Base-by-base conservation (phyloP, 2,329 filamentous ascomycete species). In the Aureobasidium sp. region DNA sequence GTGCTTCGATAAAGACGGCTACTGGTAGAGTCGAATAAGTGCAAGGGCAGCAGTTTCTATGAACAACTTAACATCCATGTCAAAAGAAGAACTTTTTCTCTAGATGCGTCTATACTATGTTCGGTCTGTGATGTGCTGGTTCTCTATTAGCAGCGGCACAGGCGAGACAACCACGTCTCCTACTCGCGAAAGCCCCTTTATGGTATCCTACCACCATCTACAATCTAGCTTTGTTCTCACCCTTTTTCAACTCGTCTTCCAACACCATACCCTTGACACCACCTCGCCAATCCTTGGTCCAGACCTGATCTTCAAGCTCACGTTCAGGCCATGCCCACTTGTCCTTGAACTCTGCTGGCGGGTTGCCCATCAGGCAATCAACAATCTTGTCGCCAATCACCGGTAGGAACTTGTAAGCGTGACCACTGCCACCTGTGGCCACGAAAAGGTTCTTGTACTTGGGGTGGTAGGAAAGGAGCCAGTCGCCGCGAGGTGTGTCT, bases 361-460 rank as follows among this genome's bases (percentile, higher is more conserved):
- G 69, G 47, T 76, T 70, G 1, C 77, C 74, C 64, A 79, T 73
- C 8, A 85, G 69, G n/a, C 78, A 77, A 64, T 84, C 78, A 0
- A 81, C 75, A 13, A 86, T 79, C 64, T 76, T 77, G 39, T 79
- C 78, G 1, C 84, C 83, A 65, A 87, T 78, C 3, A 81, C 80
- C 0, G 84, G 84, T 53, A 85, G 68, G 63, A 84, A 86, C 66
- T 86, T 87, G 70, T 86, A 87, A 0, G 77, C 84, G 70, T 87
- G 84, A 0, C 85, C 84, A 39, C 79, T 82, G 0, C 85, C 85
- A 0, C 83, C 84, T 0, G 84, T 86, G 2, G 83, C 83, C 0
- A 87, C 76, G 67, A 86, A 81, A 0, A 87, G 68, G 0, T 79
- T 78, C n/a, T 71, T 69, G 65, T 78, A 81, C 17, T 67, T 71